phyloP scores from a whole-genome alignment of 306 rosid species.

The Cercis canadensis region DNA sequence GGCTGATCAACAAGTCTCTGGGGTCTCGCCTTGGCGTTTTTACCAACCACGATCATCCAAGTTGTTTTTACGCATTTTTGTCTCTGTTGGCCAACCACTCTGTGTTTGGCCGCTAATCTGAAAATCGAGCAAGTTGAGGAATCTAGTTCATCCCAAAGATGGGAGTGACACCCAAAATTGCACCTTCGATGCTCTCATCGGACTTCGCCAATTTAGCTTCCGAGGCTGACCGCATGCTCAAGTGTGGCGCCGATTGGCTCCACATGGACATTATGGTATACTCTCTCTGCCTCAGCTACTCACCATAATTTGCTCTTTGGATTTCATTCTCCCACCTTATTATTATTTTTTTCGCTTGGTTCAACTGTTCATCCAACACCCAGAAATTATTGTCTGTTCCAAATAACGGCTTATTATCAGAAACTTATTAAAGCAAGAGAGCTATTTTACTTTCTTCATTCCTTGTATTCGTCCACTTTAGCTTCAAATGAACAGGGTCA shows the following conservation, averaged over 20 bases:
- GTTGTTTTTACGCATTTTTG: no score
- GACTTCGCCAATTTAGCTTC: conserved; percentile 96
- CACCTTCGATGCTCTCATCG: conserved; percentile 97
- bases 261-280: conserved; percentile 98
- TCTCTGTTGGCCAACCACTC: no score
- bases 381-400: not conserved
- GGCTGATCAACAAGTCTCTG: no score
- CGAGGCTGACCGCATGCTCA: conserved; percentile 81
- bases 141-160: conserved; percentile 14
- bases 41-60: no score
- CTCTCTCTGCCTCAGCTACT: not conserved
- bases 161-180: conserved; percentile 76
- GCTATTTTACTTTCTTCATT: not conserved
- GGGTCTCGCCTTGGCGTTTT: no score
- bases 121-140: not conserved
- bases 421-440: not conserved
- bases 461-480: not conserved
- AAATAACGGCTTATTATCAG: not conserved
- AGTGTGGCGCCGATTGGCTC: conserved; percentile 96
- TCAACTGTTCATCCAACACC: not conserved
- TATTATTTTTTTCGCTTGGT: not conserved
- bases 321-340: not conserved
- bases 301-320: no score
- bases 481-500: no score
- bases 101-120: not conserved